Evolutionary conservation across 1,139 yeast genomes (phyloP), one percentile per base, ranked within the genome.

Genomic region (Taphrina populina): DNA sequence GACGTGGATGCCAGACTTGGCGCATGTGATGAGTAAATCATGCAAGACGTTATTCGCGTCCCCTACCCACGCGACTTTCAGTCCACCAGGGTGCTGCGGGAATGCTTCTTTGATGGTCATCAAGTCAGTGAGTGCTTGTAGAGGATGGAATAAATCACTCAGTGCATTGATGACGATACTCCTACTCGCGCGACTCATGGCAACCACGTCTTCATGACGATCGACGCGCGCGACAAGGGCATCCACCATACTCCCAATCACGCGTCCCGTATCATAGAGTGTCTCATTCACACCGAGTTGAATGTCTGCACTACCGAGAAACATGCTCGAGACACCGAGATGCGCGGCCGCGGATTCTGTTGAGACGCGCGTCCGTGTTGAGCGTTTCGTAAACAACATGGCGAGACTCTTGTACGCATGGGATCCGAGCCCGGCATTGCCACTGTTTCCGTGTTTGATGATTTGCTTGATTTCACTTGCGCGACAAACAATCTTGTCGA

Each of bases 311-410:
- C 84, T 87, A 54, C 98, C 97, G 62, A 92, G 76, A 66, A 92
- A 92, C 95, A 92, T 85, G 11, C 98, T 96, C 63, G 83, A 94
- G 5, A 94, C 98, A 17, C 98, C 98, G 62, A 92, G 84, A 67
- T 84, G 90, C 1, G 88, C 78, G 13, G 90, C 87, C 3, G 98
- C 98, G 53, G 95, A 97, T 70, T 92, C 98, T 3, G 92, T 79
- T 39, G 96, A 88, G 39, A 92, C 81, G 70, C 98, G 81, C 32
- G 98, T 92, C 71, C 98, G 80, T 27, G 98, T 92, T 7, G 96
- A 86, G 70, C 98, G 80, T 69, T 92, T 92, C 59, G 88, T 78
- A 69, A 92, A 92, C 47, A 92, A 70, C 68, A 92, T 71, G 0
- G 97, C 88, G 29, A 88, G 82, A 4, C 90, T 77, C 69, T 83